These are phyloP conservation scores for Silene coronaria DNA, from an alignment of 179 eudicot genomes.

Conservation along the genomic window DNA sequence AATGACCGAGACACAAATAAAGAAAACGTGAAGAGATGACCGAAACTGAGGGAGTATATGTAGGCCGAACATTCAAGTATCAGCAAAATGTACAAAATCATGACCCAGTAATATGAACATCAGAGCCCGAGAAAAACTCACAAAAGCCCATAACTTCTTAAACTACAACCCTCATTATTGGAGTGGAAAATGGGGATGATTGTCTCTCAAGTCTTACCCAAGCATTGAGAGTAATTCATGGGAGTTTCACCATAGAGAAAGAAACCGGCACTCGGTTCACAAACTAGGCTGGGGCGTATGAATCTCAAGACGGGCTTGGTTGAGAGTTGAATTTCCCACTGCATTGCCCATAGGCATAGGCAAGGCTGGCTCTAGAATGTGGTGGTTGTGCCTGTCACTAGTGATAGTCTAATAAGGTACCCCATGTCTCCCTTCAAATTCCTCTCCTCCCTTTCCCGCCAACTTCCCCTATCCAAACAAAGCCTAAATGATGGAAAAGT, in stretches of 20 bases:
- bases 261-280: conserved; percentile 22
- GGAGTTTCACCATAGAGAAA: neutral
- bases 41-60: too few species aligned
- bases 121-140: too few species aligned
- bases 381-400: neutral
- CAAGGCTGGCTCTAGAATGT: conserved; percentile 18
- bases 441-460: too few species aligned
- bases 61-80: too few species aligned
- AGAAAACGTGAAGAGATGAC: too few species aligned
- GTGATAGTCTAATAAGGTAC: too few species aligned
- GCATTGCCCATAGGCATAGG: conserved; percentile 21
- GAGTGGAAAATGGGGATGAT: conserved; percentile 24
- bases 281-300: conserved; percentile 19
- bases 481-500: neutral
- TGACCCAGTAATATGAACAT: too few species aligned
- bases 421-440: too few species aligned
- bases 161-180: conserved; percentile 2
- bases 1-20: too few species aligned
- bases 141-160: too few species aligned
- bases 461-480: too few species aligned
- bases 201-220: conserved; percentile 33
- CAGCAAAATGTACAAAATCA: too few species aligned
- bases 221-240: conserved; percentile 20
- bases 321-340: conserved; percentile 26
- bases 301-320: conserved; percentile 29